Percentiles rank a stretch among this genome's conserved stretches.
Conservation (phyloP, 352 stramenopile genomes). For the Pythium sukuiense region DNA sequence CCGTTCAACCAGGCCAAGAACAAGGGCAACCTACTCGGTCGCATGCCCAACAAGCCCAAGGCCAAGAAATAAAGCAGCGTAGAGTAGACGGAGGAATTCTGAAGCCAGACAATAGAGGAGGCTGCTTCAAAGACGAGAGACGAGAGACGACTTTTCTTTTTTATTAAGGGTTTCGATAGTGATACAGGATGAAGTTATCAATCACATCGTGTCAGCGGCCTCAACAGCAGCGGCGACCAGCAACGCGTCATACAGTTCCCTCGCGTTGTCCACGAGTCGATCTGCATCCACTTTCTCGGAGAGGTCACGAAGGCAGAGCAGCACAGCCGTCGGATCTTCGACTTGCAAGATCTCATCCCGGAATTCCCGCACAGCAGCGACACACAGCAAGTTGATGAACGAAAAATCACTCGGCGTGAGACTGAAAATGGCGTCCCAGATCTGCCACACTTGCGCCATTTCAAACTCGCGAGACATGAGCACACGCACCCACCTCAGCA, state of each 20-base stretch:
- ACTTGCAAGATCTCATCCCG: slow-evolving; percentile 60
- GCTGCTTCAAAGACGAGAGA: not conserved
- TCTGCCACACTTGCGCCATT: slow-evolving; percentile 69
- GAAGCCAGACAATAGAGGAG: slow-evolving; percentile 34
- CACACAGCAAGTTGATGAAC: slow-evolving; percentile 78
- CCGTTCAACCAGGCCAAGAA: slow-evolving; percentile 19
- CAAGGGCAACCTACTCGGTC: slow-evolving; percentile 38
- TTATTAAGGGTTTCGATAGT: not conserved
- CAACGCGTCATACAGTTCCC: slow-evolving; percentile 66
- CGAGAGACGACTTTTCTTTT: not conserved
- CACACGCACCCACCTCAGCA: slow-evolving; percentile 74
- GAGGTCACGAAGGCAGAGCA: slow-evolving; percentile 60
- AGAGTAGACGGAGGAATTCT: not conserved
- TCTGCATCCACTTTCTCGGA: slow-evolving; percentile 48
- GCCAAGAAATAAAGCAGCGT: slow-evolving; percentile 18
- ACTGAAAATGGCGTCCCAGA: slow-evolving; percentile 80
- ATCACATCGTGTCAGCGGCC: slow-evolving; percentile 27
- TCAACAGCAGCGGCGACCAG: slow-evolving; percentile 63
- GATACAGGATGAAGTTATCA: not conserved
- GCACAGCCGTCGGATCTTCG: slow-evolving; percentile 58
- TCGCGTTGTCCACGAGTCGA: slow-evolving; percentile 54
- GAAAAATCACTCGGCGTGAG: slow-evolving; percentile 69
- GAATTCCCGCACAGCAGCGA: slow-evolving; percentile 67
- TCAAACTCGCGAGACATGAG: slow-evolving; percentile 79
- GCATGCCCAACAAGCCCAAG: slow-evolving; percentile 37